Conservation (phyloP, 352 stramenopile species). For the Globisporangium viniferum region DNA sequence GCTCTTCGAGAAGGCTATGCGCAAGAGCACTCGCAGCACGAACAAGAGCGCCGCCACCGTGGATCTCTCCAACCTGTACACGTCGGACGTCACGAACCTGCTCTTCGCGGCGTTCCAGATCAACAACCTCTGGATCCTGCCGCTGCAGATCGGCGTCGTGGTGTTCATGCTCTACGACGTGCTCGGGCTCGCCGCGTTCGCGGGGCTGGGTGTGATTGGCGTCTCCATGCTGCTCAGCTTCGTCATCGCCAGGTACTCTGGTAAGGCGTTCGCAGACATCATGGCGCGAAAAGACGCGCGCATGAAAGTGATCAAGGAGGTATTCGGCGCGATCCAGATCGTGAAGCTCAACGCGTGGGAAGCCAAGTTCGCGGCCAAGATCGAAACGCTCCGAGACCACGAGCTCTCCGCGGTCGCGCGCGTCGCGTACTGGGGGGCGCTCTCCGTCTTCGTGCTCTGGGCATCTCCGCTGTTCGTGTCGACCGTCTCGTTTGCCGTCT, state of each 20-base stretch:
- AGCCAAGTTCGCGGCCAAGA: not conserved
- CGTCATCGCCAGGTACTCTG: constrained; percentile 40
- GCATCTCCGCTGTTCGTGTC: constrained; percentile 24
- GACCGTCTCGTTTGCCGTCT: constrained; percentile 33
- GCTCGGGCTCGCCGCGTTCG: constrained; percentile 35
- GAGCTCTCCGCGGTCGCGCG: constrained; percentile 50
- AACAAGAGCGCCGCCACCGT: constrained; percentile 5
- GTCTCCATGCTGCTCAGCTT: constrained; percentile 36
- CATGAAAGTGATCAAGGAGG: not conserved
- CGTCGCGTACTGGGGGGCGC: constrained; percentile 45
- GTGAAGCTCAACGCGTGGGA: not conserved
- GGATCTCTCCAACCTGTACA: constrained; percentile 93
- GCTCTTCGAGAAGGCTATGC: constrained; percentile 44
- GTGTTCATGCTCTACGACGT: constrained; percentile 40
- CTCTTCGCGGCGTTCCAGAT: constrained; percentile 52
- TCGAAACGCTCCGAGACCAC: constrained; percentile 34
- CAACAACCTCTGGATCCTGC: constrained; percentile 52
- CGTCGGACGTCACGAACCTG: constrained; percentile 78
- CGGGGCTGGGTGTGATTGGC: constrained; percentile 31
- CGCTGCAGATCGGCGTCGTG: constrained; percentile 32
- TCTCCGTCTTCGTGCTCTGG: constrained; percentile 49
- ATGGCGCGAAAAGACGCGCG: not conserved
- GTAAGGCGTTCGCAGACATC: constrained; percentile 35
- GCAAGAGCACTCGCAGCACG: constrained; percentile 13
- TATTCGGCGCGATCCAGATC: not conserved